These are phyloP conservation scores for Peronospora farinosa DNA, from an alignment of 352 stramenopile species.

Conservation along the genomic window DNA sequence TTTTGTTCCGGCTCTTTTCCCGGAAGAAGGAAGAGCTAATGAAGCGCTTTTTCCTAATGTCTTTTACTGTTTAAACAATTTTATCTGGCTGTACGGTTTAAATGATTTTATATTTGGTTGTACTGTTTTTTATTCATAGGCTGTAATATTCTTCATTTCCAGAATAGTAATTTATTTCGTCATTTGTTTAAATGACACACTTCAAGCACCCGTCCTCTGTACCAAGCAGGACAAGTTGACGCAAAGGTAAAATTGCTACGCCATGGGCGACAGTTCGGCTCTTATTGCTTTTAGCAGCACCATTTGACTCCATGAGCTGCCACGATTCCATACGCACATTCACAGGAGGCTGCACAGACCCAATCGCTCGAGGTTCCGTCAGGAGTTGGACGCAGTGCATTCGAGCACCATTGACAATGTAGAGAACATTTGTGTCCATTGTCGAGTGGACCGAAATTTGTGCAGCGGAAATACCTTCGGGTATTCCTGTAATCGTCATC, in stretches of 20 bases:
- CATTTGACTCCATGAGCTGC: constrained; percentile 38
- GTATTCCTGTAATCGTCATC: constrained; percentile 49
- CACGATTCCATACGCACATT: constrained; percentile 41
- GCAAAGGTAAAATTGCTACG: constrained; percentile 46
- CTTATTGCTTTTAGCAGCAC: constrained; percentile 34
- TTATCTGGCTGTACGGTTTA: too few relatives aligned
- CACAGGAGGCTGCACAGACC: constrained; percentile 11
- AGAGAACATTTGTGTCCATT: constrained; percentile 38
- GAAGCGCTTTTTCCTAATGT: too few relatives aligned
- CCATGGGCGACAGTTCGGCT: constrained; percentile 39
- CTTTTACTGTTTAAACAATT: too few relatives aligned
- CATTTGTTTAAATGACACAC: constrained; percentile 28
- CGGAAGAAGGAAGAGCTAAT: too few relatives aligned
- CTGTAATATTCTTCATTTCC: too few relatives aligned
- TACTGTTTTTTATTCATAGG: too few relatives aligned
- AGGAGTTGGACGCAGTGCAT: constrained; percentile 39
- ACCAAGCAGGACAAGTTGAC: constrained; percentile 55
- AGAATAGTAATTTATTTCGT: background rate
- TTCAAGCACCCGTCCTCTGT: constrained; percentile 60
- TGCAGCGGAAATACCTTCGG: constrained; percentile 38
- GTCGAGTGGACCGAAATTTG: constrained; percentile 53
- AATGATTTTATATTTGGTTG: too few relatives aligned
- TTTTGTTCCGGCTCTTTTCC: too few relatives aligned
- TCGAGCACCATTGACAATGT: constrained; percentile 35
- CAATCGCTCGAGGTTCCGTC: constrained; percentile 23